Percentiles rank a stretch among this genome's conserved stretches.
phyloP scores from a whole-genome alignment of 768 basidiomycete species.

The Sarcodon aspratus region DNA sequence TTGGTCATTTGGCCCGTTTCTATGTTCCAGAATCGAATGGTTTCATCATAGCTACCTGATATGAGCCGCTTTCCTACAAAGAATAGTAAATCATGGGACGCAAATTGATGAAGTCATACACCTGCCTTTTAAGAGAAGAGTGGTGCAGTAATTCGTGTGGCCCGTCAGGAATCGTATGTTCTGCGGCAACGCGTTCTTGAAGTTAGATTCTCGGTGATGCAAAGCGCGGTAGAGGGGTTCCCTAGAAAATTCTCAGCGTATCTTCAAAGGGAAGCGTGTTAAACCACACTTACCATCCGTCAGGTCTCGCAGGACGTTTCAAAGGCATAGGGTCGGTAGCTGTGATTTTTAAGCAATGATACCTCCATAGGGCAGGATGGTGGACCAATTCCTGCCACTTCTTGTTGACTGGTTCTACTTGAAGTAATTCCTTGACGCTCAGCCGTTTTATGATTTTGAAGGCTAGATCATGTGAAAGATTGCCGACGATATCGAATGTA shows the following conservation, averaged over 20 bases:
- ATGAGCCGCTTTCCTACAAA: conserved; percentile 60
- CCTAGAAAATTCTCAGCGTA: conserved; percentile 18
- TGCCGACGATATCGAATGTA: conserved; percentile 74
- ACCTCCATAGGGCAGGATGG: conserved; percentile 66
- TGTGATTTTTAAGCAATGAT: conserved; percentile 65
- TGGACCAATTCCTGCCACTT: conserved; percentile 34
- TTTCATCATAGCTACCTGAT: conserved; percentile 87
- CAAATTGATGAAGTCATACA: not conserved
- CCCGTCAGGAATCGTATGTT: conserved; percentile 67
- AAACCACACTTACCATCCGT: conserved; percentile 51
- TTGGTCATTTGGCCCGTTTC: conserved; percentile 55
- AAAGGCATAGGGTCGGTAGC: conserved; percentile 59
- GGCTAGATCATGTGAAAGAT: conserved; percentile 53
- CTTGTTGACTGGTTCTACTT: conserved; percentile 40
- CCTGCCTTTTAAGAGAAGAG: conserved; percentile 50
- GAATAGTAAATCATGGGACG: not conserved
- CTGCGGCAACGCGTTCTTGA: conserved; percentile 66
- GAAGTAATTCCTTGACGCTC: conserved; percentile 50
- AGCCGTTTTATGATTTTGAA: conserved; percentile 51
- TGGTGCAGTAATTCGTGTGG: conserved; percentile 84
- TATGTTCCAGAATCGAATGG: conserved; percentile 88
- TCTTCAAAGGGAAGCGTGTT: not conserved
- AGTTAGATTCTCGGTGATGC: conserved; percentile 81
- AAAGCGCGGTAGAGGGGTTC: conserved; percentile 67
- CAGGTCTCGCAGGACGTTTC: conserved; percentile 46